phyloP scores from a whole-genome alignment of 2,329 filamentous ascomycete genomes.

The Blumeria hordei region DNA sequence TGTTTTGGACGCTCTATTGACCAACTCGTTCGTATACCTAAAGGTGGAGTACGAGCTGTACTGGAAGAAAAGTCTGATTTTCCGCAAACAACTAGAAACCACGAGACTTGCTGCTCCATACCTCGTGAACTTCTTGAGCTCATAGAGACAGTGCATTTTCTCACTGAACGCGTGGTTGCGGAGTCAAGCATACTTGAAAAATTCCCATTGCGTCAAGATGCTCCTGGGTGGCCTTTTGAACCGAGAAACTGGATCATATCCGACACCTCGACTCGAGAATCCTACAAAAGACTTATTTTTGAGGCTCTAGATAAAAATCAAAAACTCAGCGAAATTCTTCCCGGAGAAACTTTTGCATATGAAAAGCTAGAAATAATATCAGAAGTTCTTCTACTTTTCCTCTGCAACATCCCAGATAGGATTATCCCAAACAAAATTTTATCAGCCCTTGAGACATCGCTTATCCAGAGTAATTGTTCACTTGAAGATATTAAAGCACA shows the following conservation, averaged over 20 bases:
- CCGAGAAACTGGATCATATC: conserved; percentile 14
- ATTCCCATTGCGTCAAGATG: conserved; percentile 24
- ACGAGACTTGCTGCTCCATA: conserved; percentile 48
- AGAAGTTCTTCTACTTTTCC: conserved; percentile 48
- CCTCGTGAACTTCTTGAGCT: conserved; percentile 76
- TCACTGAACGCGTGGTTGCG: conserved; percentile 31
- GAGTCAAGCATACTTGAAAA: conserved; percentile 38
- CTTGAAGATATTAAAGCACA: conserved; percentile 31
- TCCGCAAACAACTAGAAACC: conserved; percentile 18
- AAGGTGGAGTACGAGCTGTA: conserved; percentile 49
- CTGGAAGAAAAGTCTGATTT: conserved; percentile 7
- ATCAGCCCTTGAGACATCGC: conserved; percentile 37
- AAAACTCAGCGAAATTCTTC: conserved; percentile 34
- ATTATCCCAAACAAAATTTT: conserved; percentile 49
- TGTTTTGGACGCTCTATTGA: conserved; percentile 71
- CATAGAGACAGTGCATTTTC: conserved; percentile 48
- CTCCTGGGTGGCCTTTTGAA: conserved; percentile 34
- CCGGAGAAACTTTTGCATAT: conserved; percentile 34
- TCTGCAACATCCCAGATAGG: conserved; percentile 53
- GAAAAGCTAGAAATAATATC: conserved; percentile 53
- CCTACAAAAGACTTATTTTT: conserved; percentile 18
- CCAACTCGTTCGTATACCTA: conserved; percentile 64
- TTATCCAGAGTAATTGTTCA: conserved; percentile 21
- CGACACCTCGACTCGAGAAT: conserved; percentile 15
- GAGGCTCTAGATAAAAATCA: conserved; percentile 52